Base-by-base conservation (phyloP, 2,329 filamentous ascomycete genomes). In the Pseudogymnoascus sp. region DNA sequence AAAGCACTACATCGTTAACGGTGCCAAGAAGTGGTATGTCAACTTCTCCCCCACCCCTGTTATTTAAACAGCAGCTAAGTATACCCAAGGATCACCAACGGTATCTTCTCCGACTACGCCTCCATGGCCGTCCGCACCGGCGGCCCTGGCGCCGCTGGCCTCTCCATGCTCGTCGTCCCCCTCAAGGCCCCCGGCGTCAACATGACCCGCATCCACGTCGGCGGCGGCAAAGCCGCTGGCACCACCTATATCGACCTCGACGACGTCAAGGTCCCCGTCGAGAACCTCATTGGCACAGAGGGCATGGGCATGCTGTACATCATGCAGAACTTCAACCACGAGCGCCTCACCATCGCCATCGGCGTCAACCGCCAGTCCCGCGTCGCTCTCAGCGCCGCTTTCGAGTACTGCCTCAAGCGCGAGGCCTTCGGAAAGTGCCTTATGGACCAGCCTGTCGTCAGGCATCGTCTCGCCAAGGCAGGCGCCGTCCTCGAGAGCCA, bases 251-350 rank as follows among this genome's bases (percentile, higher is more conserved):
- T 92, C 68, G 87, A 90, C 71, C 79, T 92, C 1, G 88, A 91
- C 69, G 87, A 91, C 62, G 89, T 91, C 24, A 80, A 84, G 64
- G 88, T 92, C 0, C 88, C 88, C 0, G 81, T 85, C 0, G 82
- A 83, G 70, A 91, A 91, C 71, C 74, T 91, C 6, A 84, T 92
- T 64, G 89, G 88, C 2, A 68, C 79, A 19, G 88, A 91, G 72
- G 87, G 87, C 10, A 77, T 82, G 70, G 88, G 89, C 6, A 90
- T 91, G 87, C 81, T 79, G 64, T 89, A 89, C 70, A 83, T 89
- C 70, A 90, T 89, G 86, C 87, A 84, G 62, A 90, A 91, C 75
- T 91, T 91, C 81, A 91, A 91, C 76, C 88, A 91, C 73, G 89
- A 92, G 73, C 82, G 88, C 0, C 78, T 91, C 10, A 80, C 80